phyloP scores from a whole-genome alignment of 768 basidiomycete genomes.

The Auriculariales sp. region DNA sequence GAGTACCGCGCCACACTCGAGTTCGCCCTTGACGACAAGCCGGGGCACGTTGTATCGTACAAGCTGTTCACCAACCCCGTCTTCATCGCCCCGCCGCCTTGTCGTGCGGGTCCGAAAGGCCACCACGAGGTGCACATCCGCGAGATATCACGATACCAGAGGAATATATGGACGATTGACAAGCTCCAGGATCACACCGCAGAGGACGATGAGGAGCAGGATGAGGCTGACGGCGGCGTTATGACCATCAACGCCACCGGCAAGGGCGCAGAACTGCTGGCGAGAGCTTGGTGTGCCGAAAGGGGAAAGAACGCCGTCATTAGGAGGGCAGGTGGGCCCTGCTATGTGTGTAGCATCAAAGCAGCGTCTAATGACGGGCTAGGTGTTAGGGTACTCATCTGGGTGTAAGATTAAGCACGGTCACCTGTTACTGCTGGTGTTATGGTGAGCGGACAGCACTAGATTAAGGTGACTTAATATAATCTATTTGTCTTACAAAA shows the following conservation, averaged over 20 bases:
- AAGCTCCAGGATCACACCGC: background rate
- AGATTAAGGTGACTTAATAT: too few species aligned
- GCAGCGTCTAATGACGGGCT: conserved; percentile 2
- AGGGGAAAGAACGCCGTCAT: conserved; percentile 2
- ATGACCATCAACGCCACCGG: conserved; percentile 4
- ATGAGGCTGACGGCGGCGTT: too few species aligned
- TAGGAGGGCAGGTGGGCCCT: background rate
- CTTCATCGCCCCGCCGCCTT: conserved; percentile 3
- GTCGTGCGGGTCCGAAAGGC: background rate
- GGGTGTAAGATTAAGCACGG: too few species aligned
- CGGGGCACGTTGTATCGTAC: background rate
- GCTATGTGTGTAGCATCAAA: background rate
- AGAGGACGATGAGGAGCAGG: background rate
- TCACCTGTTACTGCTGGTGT: too few species aligned
- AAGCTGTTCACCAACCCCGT: conserved; percentile 1
- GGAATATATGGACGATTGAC: conserved; percentile 1
- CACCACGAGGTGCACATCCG: background rate
- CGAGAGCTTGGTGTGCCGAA: conserved; percentile 5
- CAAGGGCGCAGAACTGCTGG: conserved; percentile 1
- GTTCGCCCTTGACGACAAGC: background rate
- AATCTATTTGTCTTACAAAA: too few species aligned
- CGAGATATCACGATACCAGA: conserved; percentile 1
- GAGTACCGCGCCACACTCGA: conserved; percentile 2
- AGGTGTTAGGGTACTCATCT: too few species aligned
- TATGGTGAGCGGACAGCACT: too few species aligned